phyloP scores from a whole-genome alignment of 1,284 basidiomycete species.

The Pterulicium gracile region DNA sequence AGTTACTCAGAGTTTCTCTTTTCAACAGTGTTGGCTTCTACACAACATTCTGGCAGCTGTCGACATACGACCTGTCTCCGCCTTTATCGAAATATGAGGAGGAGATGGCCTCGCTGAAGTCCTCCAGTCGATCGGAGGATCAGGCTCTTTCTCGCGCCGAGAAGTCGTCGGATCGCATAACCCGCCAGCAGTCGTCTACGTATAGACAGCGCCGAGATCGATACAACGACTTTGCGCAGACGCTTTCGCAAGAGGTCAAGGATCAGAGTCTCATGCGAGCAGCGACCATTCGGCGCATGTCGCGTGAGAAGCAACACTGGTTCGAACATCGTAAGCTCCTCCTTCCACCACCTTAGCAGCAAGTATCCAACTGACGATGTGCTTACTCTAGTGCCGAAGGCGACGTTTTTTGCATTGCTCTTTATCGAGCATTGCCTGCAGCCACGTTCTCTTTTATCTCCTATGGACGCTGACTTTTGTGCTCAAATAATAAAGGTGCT shows the following conservation, averaged over 20 bases:
- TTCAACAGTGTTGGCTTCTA: conserved; percentile 81
- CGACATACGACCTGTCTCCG: conserved; percentile 77
- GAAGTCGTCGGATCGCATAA: conserved; percentile 49
- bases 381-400: conserved; percentile 32
- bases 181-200: conserved; percentile 38
- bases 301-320: conserved; percentile 82
- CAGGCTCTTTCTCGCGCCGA: conserved; percentile 45
- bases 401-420: conserved; percentile 27
- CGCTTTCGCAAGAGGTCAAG: conserved; percentile 60
- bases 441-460: conserved; percentile 85
- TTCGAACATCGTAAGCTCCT: conserved; percentile 51
- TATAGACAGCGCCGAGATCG: conserved; percentile 54
- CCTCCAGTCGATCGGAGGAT: conserved; percentile 54
- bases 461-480: conserved; percentile 93
- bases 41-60: conserved; percentile 90
- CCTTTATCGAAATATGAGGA: conserved; percentile 63
- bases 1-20: conserved; percentile 6
- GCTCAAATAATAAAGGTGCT: conserved; percentile 85
- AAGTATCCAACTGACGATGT: conserved; percentile 9
- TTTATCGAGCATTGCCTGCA: conserved; percentile 86
- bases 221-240: conserved; percentile 42
- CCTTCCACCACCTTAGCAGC: too few species aligned
- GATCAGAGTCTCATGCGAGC: conserved; percentile 63
- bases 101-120: conserved; percentile 45
- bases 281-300: conserved; percentile 68